Conservation (phyloP, 305 asterid genomes). For the Solanum hybrid region DNA sequence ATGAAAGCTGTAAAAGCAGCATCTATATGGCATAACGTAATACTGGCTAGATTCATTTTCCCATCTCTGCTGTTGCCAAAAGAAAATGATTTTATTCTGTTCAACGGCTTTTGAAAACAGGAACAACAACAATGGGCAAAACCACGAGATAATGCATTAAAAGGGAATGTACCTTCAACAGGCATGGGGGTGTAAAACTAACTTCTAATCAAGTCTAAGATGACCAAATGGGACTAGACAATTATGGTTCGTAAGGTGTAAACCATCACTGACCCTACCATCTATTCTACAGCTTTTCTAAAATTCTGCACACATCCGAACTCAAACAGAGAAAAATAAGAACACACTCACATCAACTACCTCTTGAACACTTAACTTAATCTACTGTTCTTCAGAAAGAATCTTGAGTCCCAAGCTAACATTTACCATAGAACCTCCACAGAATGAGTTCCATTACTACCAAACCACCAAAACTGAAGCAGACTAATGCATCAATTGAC, state of each 20-base stretch:
- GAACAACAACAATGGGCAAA: not conserved
- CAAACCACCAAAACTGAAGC: not conserved
- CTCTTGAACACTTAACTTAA: not conserved
- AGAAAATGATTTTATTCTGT: not conserved
- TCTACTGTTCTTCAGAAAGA: not conserved
- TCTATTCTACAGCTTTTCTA: not conserved
- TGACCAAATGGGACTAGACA: not conserved
- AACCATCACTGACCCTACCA: not conserved
- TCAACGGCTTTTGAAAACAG: not conserved
- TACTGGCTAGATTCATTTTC: not conserved
- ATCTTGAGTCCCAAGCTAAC: not conserved
- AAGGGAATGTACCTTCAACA: not conserved
- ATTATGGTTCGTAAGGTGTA: not conserved
- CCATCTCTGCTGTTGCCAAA: not conserved
- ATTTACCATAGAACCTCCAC: not conserved
- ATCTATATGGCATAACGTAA: not conserved
- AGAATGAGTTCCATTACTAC: not conserved
- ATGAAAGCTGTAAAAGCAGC: not conserved
- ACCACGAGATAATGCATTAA: not conserved
- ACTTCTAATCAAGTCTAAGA: not conserved
- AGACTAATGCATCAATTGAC: not conserved
- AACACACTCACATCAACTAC: not conserved
- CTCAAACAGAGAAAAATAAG: not conserved
- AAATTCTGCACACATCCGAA: not conserved
- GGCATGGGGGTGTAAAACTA: not conserved